These are phyloP conservation scores for Limtongia smithiae DNA, from an alignment of 805 yeast genomes.

Conservation along the genomic window DNA sequence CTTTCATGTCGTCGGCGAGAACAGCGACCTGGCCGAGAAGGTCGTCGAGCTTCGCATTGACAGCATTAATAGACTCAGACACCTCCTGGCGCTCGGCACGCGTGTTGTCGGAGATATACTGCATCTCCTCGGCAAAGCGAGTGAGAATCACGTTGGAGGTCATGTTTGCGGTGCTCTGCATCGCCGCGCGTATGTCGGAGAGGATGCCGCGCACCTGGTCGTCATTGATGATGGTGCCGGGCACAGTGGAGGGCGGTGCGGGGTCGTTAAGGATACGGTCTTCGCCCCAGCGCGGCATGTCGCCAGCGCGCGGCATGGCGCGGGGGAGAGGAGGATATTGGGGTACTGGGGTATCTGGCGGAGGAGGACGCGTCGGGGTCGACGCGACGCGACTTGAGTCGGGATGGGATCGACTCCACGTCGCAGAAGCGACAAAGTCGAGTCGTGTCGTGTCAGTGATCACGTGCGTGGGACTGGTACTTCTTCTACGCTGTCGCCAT, in stretches of 20 bases:
- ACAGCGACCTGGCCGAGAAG: conserved; percentile 10
- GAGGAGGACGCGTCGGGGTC: too few species aligned
- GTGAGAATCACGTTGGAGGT: conserved; percentile 7
- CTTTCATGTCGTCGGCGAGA: conserved; percentile 9
- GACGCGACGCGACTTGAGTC: not conserved
- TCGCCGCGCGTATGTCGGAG: conserved; percentile 6
- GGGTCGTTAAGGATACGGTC: conserved; percentile 12
- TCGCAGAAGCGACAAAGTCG: not conserved
- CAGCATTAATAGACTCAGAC: conserved; percentile 2
- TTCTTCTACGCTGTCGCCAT: too few species aligned
- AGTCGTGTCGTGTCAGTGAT: too few species aligned
- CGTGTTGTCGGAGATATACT: conserved; percentile 9
- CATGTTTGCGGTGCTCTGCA: conserved; percentile 15
- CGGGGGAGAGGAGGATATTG: not conserved
- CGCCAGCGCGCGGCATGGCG: conserved; percentile 3
- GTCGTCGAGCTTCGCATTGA: conserved; percentile 12
- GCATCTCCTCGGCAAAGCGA: conserved; percentile 13
- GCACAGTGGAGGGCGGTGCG: conserved; percentile 4
- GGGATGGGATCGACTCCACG: not conserved
- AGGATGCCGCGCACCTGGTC: conserved; percentile 17
- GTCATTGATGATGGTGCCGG: conserved; percentile 8
- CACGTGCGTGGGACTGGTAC: too few species aligned
- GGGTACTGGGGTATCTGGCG: not conserved
- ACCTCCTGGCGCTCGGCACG: conserved; percentile 13
- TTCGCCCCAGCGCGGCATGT: conserved; percentile 24